Percentiles rank a stretch among this genome's conserved stretches.
phyloP scores from a whole-genome alignment of 345 rosid genomes.

The Litchi chinensis region DNA sequence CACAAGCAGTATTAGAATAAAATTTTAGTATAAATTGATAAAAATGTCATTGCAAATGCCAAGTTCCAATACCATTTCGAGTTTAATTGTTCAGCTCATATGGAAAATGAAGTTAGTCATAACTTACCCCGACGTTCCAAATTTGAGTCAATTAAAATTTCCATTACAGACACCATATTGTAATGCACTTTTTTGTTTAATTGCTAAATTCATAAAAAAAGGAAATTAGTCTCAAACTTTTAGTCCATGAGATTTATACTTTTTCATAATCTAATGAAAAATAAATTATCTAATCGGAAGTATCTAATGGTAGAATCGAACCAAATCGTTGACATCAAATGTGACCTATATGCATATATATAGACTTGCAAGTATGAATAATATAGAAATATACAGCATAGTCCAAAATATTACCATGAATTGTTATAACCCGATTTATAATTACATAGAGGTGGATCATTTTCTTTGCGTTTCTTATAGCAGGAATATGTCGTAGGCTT shows the following conservation, averaged over 20 bases:
- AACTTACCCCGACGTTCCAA: too few species aligned
- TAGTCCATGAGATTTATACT: too few species aligned
- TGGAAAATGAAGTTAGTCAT: too few species aligned
- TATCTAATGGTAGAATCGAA: too few species aligned
- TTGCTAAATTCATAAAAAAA: too few species aligned
- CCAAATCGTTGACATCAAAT: neutral
- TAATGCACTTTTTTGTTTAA: too few species aligned
- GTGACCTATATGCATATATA: too few species aligned
- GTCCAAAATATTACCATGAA: conserved; percentile 62
- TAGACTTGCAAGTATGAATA: neutral
- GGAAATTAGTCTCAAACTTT: too few species aligned
- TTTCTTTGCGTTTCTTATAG: conserved; percentile 55
- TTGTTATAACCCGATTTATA: conserved; percentile 37
- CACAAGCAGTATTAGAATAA: neutral
- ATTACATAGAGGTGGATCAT: conserved; percentile 69
- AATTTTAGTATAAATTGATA: neutral
- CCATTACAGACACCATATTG: too few species aligned
- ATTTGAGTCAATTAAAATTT: too few species aligned
- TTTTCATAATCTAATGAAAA: neutral
- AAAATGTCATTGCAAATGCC: neutral
- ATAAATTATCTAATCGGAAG: neutral
- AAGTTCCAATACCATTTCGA: neutral
- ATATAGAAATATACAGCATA: neutral
- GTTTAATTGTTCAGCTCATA: neutral
- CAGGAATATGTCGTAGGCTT: conserved; percentile 73